These are phyloP conservation scores for Babesia sp. DNA, from an alignment of 169 alveolate genomes.

Conservation along the genomic window DNA sequence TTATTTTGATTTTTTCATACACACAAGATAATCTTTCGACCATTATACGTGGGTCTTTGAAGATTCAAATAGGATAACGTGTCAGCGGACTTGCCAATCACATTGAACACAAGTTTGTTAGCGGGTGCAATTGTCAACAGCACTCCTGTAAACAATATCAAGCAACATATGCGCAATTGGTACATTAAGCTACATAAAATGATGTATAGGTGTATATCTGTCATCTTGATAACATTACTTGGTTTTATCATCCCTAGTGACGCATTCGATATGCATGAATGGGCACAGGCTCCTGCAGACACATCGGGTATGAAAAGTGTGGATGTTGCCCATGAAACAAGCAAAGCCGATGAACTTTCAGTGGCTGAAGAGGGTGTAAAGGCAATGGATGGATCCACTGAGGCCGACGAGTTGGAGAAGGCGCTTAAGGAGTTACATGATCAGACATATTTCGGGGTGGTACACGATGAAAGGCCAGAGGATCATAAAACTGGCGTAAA, in stretches of 20 bases:
- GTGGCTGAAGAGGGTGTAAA: too few relatives aligned
- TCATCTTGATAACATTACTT: not conserved
- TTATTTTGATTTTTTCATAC: too few relatives aligned
- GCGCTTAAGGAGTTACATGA: conserved; percentile 6
- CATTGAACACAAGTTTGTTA: too few relatives aligned
- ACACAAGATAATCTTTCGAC: too few relatives aligned
- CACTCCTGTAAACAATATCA: not conserved
- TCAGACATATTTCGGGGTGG: not conserved
- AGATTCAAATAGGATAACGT: too few relatives aligned
- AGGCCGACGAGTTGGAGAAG: not conserved
- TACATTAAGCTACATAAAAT: not conserved
- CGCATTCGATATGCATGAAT: conserved; percentile 9
- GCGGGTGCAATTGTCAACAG: not conserved
- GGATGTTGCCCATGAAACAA: not conserved
- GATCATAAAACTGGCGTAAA: not conserved
- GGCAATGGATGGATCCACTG: not conserved
- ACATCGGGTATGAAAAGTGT: not conserved
- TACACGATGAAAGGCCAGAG: not conserved
- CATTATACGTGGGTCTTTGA: too few relatives aligned
- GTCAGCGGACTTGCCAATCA: too few relatives aligned
- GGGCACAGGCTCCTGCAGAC: not conserved
- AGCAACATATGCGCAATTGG: not conserved
- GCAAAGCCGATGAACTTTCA: not conserved
- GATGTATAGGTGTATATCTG: not conserved
- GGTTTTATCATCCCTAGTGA: not conserved